These are phyloP conservation scores for Penicillium aurantiogriseum DNA, from an alignment of 2,329 filamentous ascomycete genomes.

Conservation along the genomic window DNA sequence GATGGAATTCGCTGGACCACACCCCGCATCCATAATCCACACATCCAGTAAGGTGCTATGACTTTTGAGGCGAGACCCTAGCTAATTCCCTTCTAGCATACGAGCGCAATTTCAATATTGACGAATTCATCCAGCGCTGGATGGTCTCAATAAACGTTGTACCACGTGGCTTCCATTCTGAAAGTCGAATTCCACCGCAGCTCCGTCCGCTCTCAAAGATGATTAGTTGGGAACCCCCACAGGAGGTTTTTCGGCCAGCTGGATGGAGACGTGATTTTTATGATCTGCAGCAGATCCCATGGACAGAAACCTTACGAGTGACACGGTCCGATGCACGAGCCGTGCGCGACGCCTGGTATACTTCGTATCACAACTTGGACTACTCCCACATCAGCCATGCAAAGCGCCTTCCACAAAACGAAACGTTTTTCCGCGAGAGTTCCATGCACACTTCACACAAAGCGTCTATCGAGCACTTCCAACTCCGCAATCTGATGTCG, in stretches of 20 bases:
- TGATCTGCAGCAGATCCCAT: constrained; percentile 46
- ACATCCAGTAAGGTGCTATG: constrained; percentile 29
- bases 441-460: constrained; percentile 51
- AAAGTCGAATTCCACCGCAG: constrained; percentile 19
- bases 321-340: constrained; percentile 37
- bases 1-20: constrained; percentile 18
- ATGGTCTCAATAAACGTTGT: constrained; percentile 29
- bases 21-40: constrained; percentile 28
- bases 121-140: constrained; percentile 46
- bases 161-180: constrained; percentile 17
- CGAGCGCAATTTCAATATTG: constrained; percentile 43
- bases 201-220: constrained; percentile 34
- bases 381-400: constrained; percentile 28
- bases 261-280: constrained; percentile 29
- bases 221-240: constrained; percentile 36
- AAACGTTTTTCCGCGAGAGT: constrained; percentile 50
- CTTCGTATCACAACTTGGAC: constrained; percentile 41
- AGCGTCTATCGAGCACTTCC: constrained; percentile 57
- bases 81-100: constrained; percentile 27
- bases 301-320: constrained; percentile 38
- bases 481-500: constrained; percentile 58
- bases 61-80: neutral
- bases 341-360: constrained; percentile 44
- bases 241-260: constrained; percentile 33
- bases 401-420: constrained; percentile 38